These are phyloP conservation scores for Brassica cretica DNA, from an alignment of 345 rosid species.

Conservation along the genomic window DNA sequence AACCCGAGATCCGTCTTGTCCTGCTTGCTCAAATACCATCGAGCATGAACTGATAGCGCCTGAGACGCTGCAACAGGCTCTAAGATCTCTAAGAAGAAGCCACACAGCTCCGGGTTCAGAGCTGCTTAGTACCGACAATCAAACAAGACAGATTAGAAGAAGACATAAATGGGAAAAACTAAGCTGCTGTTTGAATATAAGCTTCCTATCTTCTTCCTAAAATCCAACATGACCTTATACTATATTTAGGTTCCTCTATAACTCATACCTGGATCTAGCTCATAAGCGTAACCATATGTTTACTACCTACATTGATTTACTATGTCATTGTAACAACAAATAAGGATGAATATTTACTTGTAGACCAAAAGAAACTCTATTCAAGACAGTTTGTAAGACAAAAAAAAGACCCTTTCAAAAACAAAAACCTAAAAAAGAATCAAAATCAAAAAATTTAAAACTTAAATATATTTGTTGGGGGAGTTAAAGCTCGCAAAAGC, in stretches of 20 bases:
- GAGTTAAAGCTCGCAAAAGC: slow-evolving; percentile 59
- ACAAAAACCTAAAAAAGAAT: background rate
- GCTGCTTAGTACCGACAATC: slow-evolving; percentile 37
- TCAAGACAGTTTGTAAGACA: too few relatives aligned
- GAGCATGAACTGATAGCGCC: slow-evolving; percentile 52
- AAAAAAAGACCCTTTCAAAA: background rate
- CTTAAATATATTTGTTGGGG: background rate
- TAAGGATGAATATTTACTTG: background rate
- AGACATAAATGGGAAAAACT: slow-evolving; percentile 45
- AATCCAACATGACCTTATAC: slow-evolving; percentile 38
- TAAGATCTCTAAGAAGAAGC: slow-evolving; percentile 64
- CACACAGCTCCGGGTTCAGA: slow-evolving; percentile 52
- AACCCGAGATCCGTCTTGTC: slow-evolving; percentile 78
- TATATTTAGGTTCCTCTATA: background rate
- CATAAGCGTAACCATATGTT: slow-evolving; percentile 8
- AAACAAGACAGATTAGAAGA: slow-evolving; percentile 34
- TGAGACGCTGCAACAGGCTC: slow-evolving; percentile 68
- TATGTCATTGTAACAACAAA: background rate
- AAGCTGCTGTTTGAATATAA: slow-evolving; percentile 50
- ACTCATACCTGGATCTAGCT: slow-evolving; percentile 5
- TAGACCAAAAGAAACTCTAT: background rate
- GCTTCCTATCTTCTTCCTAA: slow-evolving; percentile 48
- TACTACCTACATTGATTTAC: background rate
- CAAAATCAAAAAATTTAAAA: slow-evolving; percentile 7
- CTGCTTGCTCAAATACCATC: slow-evolving; percentile 56